Base-by-base conservation (phyloP, 768 basidiomycete genomes). In the Suillus subalutaceus region DNA sequence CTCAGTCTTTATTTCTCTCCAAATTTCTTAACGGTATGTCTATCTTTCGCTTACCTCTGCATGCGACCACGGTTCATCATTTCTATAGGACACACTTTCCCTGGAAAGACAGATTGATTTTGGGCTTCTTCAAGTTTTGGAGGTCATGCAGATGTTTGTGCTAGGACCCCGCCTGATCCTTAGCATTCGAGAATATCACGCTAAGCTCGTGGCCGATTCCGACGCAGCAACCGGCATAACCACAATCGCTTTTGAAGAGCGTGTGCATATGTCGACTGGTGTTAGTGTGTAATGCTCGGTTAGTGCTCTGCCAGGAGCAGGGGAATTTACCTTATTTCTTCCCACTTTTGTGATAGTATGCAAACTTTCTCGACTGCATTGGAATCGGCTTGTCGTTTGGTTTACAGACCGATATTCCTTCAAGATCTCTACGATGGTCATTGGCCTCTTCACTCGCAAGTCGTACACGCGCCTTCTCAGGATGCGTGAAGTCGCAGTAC, bases 21-120 rank as follows among this genome's bases (percentile, higher is more conserved):
- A n/a, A n/a, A n/a, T n/a, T 48, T 23, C 3, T 2, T n/a, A 23
- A 0, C 5, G n/a, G 48, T 23, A 48, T 23, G 48, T 18, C 48
- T 6, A 48, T 48, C n/a, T 23, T 48, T 48, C 46, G 6, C n/a
- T 48, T 1, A 23, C n/a, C n/a, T 48, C 48, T 23, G n/a, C n/a
- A 48, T 48, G 48, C 12, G 10, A 48, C 12, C 10, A 23, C n/a
- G 2, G 2, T 48, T 23, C 3, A 23, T 48, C 48, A 23, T 48
- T 23, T 13, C n/a, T 48, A 6, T 48, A 23, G 46, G n/a, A 48
- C n/a, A 10, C 9, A n/a, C 0, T 9, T 48, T 48, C n/a, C 10
- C n/a, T n/a, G n/a, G 46, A n/a, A 12, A 23, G 0, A 23, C 20
- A 48, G n/a, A 10, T n/a, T 48, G 4, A 12, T 48, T 0, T 0